Evolutionary conservation across 257 asterid species (phyloP).

Genomic region (Jacaranda copaia): DNA sequence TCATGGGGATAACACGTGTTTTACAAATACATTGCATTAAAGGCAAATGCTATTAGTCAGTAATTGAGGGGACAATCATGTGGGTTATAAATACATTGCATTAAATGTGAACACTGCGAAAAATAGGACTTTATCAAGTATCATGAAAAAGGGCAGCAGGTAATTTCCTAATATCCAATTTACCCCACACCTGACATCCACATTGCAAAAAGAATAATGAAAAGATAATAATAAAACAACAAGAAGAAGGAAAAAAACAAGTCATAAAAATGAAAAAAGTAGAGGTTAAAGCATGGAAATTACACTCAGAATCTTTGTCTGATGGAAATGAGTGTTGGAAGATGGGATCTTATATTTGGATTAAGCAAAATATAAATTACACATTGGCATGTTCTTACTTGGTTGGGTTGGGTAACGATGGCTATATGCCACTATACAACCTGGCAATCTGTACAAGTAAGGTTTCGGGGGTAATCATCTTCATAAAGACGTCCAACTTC

Average conservation of each 20-base stretch:
- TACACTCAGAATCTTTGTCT: no score
- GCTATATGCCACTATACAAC: no score
- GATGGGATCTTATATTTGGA: no score
- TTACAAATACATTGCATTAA: constrained; percentile 11
- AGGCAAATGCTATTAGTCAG: background rate
- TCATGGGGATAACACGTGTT: background rate
- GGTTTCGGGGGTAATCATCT: background rate
- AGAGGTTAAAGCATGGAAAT: background rate
- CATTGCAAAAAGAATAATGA: no score
- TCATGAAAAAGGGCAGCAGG: background rate
- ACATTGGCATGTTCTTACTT: no score
- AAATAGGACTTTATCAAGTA: constrained; percentile 12
- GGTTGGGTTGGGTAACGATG: no score
- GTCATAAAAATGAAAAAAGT: background rate
- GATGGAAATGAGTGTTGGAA: no score
- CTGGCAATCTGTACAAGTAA: background rate
- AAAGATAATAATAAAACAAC: no score
- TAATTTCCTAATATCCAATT: constrained; percentile 10
- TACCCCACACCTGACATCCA: background rate
- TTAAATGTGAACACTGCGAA: background rate
- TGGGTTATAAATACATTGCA: constrained; percentile 1
- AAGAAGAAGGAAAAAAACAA: no score
- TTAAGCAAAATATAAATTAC: no score
- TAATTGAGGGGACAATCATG: no score
- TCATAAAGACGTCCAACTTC: background rate